phyloP scores from a whole-genome alignment of 768 basidiomycete genomes.

The Hemileccinum rubropunctum region DNA sequence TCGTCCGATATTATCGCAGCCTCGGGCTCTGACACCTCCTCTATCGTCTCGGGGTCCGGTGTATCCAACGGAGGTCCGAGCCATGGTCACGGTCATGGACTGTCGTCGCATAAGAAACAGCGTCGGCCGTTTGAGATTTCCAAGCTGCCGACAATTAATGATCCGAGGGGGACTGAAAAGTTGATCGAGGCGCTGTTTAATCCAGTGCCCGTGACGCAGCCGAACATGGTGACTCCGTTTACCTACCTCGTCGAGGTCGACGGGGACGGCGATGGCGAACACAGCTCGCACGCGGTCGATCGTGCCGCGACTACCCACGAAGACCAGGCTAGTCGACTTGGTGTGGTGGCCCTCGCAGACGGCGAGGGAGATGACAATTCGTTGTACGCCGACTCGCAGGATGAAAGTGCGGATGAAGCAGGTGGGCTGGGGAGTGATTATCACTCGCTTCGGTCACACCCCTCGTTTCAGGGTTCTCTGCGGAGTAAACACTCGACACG shows the following conservation, averaged over 20 bases:
- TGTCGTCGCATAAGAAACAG: slow-evolving; percentile 19
- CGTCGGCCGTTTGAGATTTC: slow-evolving; percentile 30
- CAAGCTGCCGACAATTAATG: slow-evolving; percentile 50
- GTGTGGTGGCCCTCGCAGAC: neutral
- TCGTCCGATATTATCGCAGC: slow-evolving; percentile 23
- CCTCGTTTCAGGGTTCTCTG: slow-evolving; percentile 24
- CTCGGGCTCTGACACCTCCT: slow-evolving; percentile 20
- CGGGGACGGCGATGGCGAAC: slow-evolving; percentile 16
- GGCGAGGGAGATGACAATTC: slow-evolving; percentile 17
- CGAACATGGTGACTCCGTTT: slow-evolving; percentile 30
- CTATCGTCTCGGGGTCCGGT: slow-evolving; percentile 17
- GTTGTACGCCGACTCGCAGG: slow-evolving; percentile 23
- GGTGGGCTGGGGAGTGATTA: slow-evolving; percentile 24
- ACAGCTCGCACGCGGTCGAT: neutral
- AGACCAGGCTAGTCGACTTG: neutral
- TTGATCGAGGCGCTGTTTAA: slow-evolving; percentile 83
- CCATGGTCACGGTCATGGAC: neutral
- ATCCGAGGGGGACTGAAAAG: slow-evolving; percentile 63
- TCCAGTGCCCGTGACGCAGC: slow-evolving; percentile 47
- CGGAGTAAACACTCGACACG: slow-evolving; percentile 17
- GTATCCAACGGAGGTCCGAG: neutral
- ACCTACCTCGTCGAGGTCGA: slow-evolving; percentile 35
- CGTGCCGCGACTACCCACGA: neutral
- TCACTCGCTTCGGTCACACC: slow-evolving; percentile 28
- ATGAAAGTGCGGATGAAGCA: slow-evolving; percentile 3